phyloP scores from a whole-genome alignment of 345 rosid genomes.

The Pugionium dolabratum region DNA sequence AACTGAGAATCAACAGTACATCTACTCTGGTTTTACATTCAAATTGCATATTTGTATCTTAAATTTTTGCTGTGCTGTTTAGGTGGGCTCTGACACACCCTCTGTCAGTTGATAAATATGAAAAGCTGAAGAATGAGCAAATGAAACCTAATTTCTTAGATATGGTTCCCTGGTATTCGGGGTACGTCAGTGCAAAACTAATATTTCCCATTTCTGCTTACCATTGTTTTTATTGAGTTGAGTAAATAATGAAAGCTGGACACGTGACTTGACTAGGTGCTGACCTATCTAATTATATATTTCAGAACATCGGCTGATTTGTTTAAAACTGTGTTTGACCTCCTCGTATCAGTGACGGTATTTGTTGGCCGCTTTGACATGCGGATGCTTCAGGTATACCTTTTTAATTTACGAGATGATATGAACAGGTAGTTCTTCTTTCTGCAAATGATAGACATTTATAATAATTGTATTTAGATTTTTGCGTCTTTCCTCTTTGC shows the following conservation, averaged over 20 bases:
- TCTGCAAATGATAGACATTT: background rate
- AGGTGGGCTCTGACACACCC: conserved; percentile 98
- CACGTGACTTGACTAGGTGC: background rate
- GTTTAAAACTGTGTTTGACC: conserved; percentile 93
- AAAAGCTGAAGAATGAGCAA: conserved; percentile 71
- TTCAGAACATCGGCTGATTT: conserved; percentile 95
- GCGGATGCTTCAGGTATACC: conserved; percentile 93
- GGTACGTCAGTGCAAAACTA: conserved; percentile 49
- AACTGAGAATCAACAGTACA: background rate
- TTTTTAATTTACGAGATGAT: conserved; percentile 7
- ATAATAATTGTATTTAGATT: background rate
- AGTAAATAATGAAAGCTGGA: too few relatives aligned
- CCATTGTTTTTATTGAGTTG: too few relatives aligned
- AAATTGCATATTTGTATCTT: background rate
- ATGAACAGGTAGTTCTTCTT: background rate
- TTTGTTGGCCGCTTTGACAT: conserved; percentile 97
- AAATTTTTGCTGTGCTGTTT: conserved; percentile 8
- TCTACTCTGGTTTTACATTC: too few relatives aligned
- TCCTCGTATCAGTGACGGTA: conserved; percentile 86
- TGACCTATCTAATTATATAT: conserved; percentile 35
- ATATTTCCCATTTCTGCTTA: background rate
- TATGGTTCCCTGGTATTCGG: conserved; percentile 99
- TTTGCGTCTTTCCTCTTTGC: background rate
- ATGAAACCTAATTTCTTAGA: conserved; percentile 89
- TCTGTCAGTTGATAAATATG: conserved; percentile 62